These are phyloP conservation scores for Hebeloma cylindrosporum DNA, from an alignment of 768 basidiomycete genomes.

Conservation along the genomic window DNA sequence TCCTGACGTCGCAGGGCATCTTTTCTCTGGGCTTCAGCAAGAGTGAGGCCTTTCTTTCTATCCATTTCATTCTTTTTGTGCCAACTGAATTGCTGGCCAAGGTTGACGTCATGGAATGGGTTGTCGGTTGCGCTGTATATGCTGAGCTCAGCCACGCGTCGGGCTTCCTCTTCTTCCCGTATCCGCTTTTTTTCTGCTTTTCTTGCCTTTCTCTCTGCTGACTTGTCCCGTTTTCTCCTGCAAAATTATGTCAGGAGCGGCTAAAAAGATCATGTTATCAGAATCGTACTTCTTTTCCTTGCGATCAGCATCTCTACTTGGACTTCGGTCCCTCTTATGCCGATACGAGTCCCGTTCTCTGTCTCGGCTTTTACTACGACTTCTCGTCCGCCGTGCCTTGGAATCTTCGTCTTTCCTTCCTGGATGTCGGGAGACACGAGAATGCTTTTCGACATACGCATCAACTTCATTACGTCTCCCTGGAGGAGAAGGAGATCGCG, in stretches of 20 bases:
- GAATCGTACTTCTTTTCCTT: slow-evolving; percentile 47
- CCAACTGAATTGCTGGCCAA: slow-evolving; percentile 97
- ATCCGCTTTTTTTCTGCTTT: slow-evolving; percentile 86
- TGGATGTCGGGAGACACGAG: slow-evolving; percentile 32
- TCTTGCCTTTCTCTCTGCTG: slow-evolving; percentile 80
- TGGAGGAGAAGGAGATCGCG: slow-evolving; percentile 52
- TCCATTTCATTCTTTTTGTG: slow-evolving; percentile 99
- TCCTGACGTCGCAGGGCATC: slow-evolving; percentile 84
- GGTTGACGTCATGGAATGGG: slow-evolving; percentile 96
- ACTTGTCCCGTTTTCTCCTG: slow-evolving; percentile 84
- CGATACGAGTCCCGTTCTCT: slow-evolving; percentile 21
- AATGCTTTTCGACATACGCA: slow-evolving; percentile 34
- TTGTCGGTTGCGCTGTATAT: slow-evolving; percentile 97
- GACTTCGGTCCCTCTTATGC: slow-evolving; percentile 32
- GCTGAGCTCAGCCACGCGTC: slow-evolving; percentile 91
- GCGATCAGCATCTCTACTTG: slow-evolving; percentile 38
- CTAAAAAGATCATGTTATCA: slow-evolving; percentile 2
- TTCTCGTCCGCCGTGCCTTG: slow-evolving; percentile 31
- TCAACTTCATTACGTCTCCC: slow-evolving; percentile 40
- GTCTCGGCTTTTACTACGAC: slow-evolving; percentile 30
- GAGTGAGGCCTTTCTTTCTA: slow-evolving; percentile 77
- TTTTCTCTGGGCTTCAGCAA: slow-evolving; percentile 74
- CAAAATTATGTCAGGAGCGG: slow-evolving; percentile 11
- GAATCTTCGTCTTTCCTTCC: slow-evolving; percentile 30
- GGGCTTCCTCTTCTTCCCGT: slow-evolving; percentile 85